Evolutionary conservation across 305 asterid species (phyloP), one percentile per base, ranked within the genome.

Genomic region (Fraxinus platypoda): DNA sequence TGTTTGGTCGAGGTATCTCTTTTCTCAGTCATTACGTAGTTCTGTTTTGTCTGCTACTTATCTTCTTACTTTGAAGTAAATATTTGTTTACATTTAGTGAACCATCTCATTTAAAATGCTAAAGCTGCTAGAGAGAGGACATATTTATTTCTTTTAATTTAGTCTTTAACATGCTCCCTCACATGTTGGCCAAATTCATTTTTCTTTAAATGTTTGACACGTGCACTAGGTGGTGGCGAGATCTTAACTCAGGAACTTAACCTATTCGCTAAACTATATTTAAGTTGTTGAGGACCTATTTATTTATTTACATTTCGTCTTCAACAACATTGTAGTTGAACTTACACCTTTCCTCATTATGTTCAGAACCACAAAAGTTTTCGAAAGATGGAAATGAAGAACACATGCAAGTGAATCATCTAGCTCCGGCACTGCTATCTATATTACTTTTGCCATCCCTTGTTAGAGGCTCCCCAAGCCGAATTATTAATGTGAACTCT

Each of bases 381-480:
- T 90, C 99, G 2, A 90, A 84, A 88, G 95, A 95, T 26, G 99
- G 99, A 41, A 88, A 92, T 88, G 98, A 95, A 86, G 94, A 91
- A 68, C 98, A 95, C 88, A 81, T 94, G 97, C 99, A 95, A 93
- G 98, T 94, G 89, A 95, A 95, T 84, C 98, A 95, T 91, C 94
- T 94, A 25, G 98, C 97, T 87, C 98, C 99, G 8, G 94, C 99
- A 70, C 91, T 94, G 85, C 95, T 95, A 80, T 94, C 98, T 41
- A 77, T 94, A 54, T 88, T 92, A 89, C 97, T 95, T 83, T 86
- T 95, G 91, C 99, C 99, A 46, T 95, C 98, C 62, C 94, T 96
- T 41, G 86, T 94, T 68, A 91, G 98, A 89, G 93, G 98, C 87
- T 96, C 98, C n/a, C 97, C 99, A 17, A 93, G 99, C 88, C 96